Evolutionary conservation across 202 grass and related monocot species (phyloP), one percentile per base, ranked within the genome.

Genomic region (Bolboschoenoplectus hybrid): DNA sequence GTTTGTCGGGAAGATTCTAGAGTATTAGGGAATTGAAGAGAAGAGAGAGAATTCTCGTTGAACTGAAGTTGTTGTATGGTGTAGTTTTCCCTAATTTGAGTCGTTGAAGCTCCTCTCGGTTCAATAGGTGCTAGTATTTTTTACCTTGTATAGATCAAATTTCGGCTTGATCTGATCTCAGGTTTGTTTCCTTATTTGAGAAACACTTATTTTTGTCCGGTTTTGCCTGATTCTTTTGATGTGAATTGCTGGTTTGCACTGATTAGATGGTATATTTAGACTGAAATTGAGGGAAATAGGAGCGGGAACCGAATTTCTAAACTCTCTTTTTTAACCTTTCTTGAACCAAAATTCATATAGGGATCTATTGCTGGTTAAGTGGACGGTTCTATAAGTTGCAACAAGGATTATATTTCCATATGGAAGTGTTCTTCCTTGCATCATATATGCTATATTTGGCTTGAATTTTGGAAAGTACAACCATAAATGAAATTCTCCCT

Each of bases 201-300:
- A 56, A 79, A 58, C 58, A 14, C 12, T 35, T 9, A 55, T 36
- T 77, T 14, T 77, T 56, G 26, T 11, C 32, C 34, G 73, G 73
- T 16, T 56, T 77, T 39, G 36, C 13, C 7, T 16, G 10, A 51
- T 75, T 14, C 13, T 35, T 56, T n/a, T 58, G 17, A 2, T 56
- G 32, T 56, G 12, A 57, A 39, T 57, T 58, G 12, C 35, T 80
- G 52, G 6, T 57, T 60, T 20, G 35, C 19, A 40, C 38, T 20
- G 16, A 80, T 58, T 40, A 17, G 6, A 36, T 80, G 35, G 14
- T 41, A 60, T 80, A 43, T 36, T 60, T 80, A 41, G 52, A 58
- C 7, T 39, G 75, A 79, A 78, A 79, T 80, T 61, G 36, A 60
- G 7, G 73, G 14, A 79, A 79, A 36, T 79, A 79, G 52, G 9